Base-by-base conservation (phyloP, 495 filamentous ascomycete species). In the Lepidopterella palustris region DNA sequence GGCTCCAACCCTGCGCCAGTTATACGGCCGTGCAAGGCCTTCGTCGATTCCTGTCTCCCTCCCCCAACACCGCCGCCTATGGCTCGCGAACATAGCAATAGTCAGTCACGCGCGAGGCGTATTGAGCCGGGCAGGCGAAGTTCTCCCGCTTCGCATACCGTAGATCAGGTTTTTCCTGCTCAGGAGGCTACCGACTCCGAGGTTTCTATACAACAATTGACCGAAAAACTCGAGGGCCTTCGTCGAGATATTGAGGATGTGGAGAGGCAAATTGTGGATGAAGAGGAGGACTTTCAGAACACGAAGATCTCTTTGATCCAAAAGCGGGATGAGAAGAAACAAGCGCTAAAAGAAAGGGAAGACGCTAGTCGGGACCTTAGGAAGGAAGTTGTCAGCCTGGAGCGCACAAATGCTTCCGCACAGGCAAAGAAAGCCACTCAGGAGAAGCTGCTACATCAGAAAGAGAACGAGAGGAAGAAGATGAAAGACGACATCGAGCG, bases 341-440 rank as follows among this genome's bases (percentile, higher is more conserved):
- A 86, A 65, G 78, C 83, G 39, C 79, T 90, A 39, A 90, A 86
- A 68, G 89, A 95, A 63, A 91, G 88, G 70, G 90, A 95, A 59
- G 89, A 95, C 59, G 83, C 82, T 26, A 92, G 85, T n/a, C 83
- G 86, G 47, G 86, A 87, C 67, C 70, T 96, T 27, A 88, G 85
- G 67, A 87, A 85, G 57, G 87, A 96, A 64, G 87, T 92, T 28
- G 83, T 87, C 48, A 81, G 81, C 27, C 78, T 93, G 23, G 91
- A 96, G 65, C 84, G 89, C 28, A 77, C 85, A 51, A 97, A 95
- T 73, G 80, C 89, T 52, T 80, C 83, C n/a, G 89, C 91, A 9
- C 87, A 96, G 68, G 86, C 86, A 54, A 83, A 84, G 65, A 89
- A 87, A 68, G 77, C 81, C 0, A 86, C 89, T 63, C 90, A 88